Percentiles rank a stretch among this genome's conserved stretches.
Evolutionary conservation across 2,329 filamentous ascomycete genomes (phyloP).

Genomic region (Chaetomium strumarium): DNA sequence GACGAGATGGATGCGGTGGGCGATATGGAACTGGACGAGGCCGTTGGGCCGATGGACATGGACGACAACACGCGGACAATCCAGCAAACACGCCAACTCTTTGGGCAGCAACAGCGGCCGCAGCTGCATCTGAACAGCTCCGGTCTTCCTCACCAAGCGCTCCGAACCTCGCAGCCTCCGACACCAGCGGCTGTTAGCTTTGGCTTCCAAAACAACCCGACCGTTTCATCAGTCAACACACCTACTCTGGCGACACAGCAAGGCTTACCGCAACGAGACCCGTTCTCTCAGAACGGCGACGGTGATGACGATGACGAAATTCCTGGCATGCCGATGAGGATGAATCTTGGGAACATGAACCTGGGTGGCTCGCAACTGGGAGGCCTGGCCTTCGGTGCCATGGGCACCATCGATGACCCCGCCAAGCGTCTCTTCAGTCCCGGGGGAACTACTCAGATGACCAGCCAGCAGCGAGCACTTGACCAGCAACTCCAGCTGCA

Average conservation of each 20-base stretch:
- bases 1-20: conserved; percentile 80
- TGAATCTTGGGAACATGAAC: conserved; percentile 55
- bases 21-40: conserved; percentile 96
- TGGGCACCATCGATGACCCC: conserved; percentile 76
- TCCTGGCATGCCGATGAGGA: conserved; percentile 53
- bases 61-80: conserved; percentile 58
- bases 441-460: conserved; percentile 57
- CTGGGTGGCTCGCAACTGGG: conserved; percentile 47
- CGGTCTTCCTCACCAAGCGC: conserved; percentile 66
- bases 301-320: conserved; percentile 70
- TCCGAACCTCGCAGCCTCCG: conserved; percentile 78
- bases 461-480: conserved; percentile 52
- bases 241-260: conserved; percentile 78
- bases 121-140: conserved; percentile 78
- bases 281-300: conserved; percentile 53
- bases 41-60: conserved; percentile 59
- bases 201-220: conserved; percentile 85
- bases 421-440: conserved; percentile 90
- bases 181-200: conserved; percentile 75
- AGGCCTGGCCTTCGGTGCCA: conserved; percentile 49
- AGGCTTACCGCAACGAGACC: conserved; percentile 52
- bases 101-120: conserved; percentile 59
- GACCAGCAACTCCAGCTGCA: conserved; percentile 59
- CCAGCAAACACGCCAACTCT: conserved; percentile 64
- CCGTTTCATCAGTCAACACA: conserved; percentile 94